Base-by-base conservation (phyloP, 768 basidiomycete genomes). In the Suillus decipiens region DNA sequence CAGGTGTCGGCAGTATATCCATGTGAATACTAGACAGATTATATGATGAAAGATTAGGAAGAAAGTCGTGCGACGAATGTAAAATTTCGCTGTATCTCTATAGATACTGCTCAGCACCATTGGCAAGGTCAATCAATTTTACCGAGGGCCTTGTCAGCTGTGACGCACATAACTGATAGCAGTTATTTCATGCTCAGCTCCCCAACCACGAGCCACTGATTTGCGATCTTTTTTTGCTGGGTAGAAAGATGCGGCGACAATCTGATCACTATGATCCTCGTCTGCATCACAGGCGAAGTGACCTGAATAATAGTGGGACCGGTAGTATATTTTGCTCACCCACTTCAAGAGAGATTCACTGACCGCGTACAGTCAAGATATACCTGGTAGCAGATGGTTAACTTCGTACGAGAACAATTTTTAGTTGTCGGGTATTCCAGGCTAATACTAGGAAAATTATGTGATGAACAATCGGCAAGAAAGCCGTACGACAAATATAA, bases 141-240 rank as follows among this genome's bases (percentile, higher is more conserved):
- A 91, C 89, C 78, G n/a, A 97, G 83, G 66, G 74, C 80, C 74
- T 95, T 28, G 28, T 28, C 3, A 28, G 3, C 28, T 28, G 28
- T 96, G 34, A 98, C 92, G 48, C 89, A 89, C 84, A 95, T 86
- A 77, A 88, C 80, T 78, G 92, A 81, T 5, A 94, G 88, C 14
- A 99, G 80, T 68, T 93, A 90, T 41, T 88, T 85, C 24, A 85
- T 88, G 39, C 80, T 80, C 6, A 89, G 81, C 59, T 96, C 92
- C 22, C 93, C 93, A 12, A 97, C 83, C 54, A 98, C 95, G 41
- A 98, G 83, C 95, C 95, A 99, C 96, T 95, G 3, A 43, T 43
- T 43, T 43, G 9, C 42, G 42, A 19, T 43, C 81, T 98, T 97
- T 76, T 89, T 90, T 61, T 28, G 28, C 81, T 0, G 96, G 96